Evolutionary conservation across 1,284 basidiomycete species (phyloP).

Genomic region (Puccinia novopanici): DNA sequence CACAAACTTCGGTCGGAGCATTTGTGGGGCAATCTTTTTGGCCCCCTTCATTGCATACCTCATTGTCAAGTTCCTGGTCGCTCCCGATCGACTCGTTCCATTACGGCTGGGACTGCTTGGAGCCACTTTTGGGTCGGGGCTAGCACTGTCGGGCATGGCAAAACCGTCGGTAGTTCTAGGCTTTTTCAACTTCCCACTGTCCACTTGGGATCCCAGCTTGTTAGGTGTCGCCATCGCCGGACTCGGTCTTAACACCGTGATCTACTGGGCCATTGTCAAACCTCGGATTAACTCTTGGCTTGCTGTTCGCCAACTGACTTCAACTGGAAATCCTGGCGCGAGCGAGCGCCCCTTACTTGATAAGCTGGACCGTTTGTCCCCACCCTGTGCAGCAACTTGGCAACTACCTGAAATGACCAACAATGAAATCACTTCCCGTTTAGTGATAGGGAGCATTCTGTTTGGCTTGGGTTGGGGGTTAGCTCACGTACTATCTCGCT

Average conservation of each 20-base stretch:
- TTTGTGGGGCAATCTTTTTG: constrained; percentile 2
- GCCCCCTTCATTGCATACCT: constrained; percentile 13
- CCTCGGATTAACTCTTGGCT: constrained; percentile 18
- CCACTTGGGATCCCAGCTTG: constrained; percentile 40
- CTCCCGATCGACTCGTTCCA: constrained; percentile 11
- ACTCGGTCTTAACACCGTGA: constrained; percentile 29
- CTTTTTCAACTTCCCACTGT: constrained; percentile 32
- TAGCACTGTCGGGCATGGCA: constrained; percentile 31
- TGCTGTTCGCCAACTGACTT: neutral
- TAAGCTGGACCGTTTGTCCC: constrained; percentile 3
- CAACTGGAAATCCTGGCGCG: neutral
- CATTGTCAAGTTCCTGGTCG: neutral
- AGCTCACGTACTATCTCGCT: too few species aligned
- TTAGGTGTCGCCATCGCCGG: constrained; percentile 38
- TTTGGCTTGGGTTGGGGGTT: constrained; percentile 47
- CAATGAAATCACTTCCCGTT: constrained; percentile 10
- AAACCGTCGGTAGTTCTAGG: constrained; percentile 36
- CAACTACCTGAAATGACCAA: constrained; percentile 42
- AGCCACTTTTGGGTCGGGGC: constrained; percentile 24
- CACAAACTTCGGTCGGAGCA: neutral
- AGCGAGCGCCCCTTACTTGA: neutral
- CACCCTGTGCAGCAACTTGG: constrained; percentile 9
- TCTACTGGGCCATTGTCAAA: neutral
- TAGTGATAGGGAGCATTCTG: constrained; percentile 29
- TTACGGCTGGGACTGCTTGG: constrained; percentile 15